Evolutionary conservation across 2,329 filamentous ascomycete species (phyloP), one percentile per base, ranked within the genome.

Genomic region (Ilyonectria robusta): DNA sequence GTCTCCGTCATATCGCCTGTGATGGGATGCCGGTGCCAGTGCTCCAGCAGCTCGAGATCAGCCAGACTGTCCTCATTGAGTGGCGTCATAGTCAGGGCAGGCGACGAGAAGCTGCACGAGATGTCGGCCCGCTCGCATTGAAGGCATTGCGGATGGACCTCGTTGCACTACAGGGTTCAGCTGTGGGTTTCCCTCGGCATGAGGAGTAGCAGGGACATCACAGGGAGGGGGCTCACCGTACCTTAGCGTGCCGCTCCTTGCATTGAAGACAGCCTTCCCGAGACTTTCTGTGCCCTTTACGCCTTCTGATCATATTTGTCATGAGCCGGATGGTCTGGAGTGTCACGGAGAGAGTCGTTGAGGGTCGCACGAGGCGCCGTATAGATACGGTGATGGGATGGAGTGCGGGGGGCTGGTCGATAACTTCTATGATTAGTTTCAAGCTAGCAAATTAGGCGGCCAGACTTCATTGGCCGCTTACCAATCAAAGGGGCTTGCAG

Each of bases 211-310:
- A 40, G 35, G 35, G 11, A 40, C 11, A 31, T 33, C 23, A 17
- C 19, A 37, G 10, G 47, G 44, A 13, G 57, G 33, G 23, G 23
- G 23, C 23, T 23, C 23, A 29, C 13, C 10, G 42, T 50, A 60
- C 57, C 57, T 60, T 60, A 2, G 37, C 57, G 31, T 60, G 57
- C 15, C 46, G 46, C 44, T 60, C 57, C 57, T 60, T 60, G 57
- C 57, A 60, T 35, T 60, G 57, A 19, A 11, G n/a, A 33, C 57
- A 60, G 21, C 57, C 57, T 47, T 60, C 57, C 10, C 57, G 57
- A 9, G 57, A 60, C 47, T 60, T 60, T 26, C 23, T 46, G 57
- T 60, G 57, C 8, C 31, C 19, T 53, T 46, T 60, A 13, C 57
- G 57, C 33, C 44, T 23, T 37, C 44, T n/a, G 13, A 31, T 60